Evolutionary conservation across 192 early-diverging fungal genomes (phyloP), one percentile per base, ranked within the genome.

Genomic region (Coemansia asiatica): DNA sequence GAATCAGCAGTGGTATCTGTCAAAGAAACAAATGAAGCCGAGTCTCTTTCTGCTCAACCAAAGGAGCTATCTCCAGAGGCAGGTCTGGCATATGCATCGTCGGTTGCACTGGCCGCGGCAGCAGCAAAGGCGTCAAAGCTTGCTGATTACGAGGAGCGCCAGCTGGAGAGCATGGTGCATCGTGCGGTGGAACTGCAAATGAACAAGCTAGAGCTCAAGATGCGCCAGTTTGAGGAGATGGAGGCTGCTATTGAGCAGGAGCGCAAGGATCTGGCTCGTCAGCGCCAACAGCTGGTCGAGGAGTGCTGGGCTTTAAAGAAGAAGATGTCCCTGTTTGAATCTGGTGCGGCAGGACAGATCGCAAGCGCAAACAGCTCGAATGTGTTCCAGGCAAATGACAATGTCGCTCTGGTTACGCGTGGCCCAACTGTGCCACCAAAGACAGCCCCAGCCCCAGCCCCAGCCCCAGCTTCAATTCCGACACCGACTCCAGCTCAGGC

Each of bases 141-240:
- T 7, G 91, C 94, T 1, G 76, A 88, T 15, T 86, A 90, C 63
- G 92, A 96, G 68, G 96, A 96, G 64, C 82, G 87, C 8, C 94
- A 98, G 81, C 87, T 93, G 48, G 88, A 91, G 63, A 83, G 86
- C 28, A 74, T 94, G 63, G 91, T 95, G 19, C 86, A 92, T 57
- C 83, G 86, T 18, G 87, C 94, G 0, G 88, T 98, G 2, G 90
- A 97, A 59, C 81, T 90, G 56, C 95, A 99, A 72, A 76, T 95
- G 57, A 85, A 86, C 71, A 96, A 97, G 73, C 64, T 98, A 56
- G 90, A 95, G 62, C 83, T 94, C 23, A 99, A 99, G 75, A 86
- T 98, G 87, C 77, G 85, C 63, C 93, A 97, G 74, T 95, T 99
- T 72, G 88, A 95, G 47, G 92, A 96, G 69, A 68, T 98, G 57